Evolutionary conservation across 371 early-diverging fungal genomes (phyloP).

Genomic region (Rhizopus microsporus): DNA sequence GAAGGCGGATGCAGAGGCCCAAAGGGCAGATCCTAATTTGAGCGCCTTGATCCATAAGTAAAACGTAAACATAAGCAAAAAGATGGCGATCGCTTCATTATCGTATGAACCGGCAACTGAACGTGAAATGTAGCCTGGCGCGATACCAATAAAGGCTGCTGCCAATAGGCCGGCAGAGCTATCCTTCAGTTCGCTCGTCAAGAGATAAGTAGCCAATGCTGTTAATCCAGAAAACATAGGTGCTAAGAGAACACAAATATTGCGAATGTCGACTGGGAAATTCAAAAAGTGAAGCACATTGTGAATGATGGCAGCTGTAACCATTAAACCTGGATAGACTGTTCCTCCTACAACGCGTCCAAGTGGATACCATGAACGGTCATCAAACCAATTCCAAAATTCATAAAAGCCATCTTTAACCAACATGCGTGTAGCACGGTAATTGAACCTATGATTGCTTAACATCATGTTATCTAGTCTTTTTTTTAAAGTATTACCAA

Average conservation of each 20-base stretch:
- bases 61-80: constrained; percentile 95
- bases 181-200: constrained; percentile 90
- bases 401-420: constrained; percentile 95
- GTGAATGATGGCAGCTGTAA: constrained; percentile 96
- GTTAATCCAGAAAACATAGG: constrained; percentile 96
- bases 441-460: constrained; percentile 83
- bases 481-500: constrained; percentile 54
- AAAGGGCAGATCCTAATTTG: constrained; percentile 89
- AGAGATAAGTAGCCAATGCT: constrained; percentile 89
- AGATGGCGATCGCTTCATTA: constrained; percentile 99
- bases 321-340: constrained; percentile 97
- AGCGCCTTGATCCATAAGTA: constrained; percentile 96
- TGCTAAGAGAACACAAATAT: constrained; percentile 96
- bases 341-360: constrained; percentile 99
- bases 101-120: constrained; percentile 99
- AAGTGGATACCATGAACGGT: constrained; percentile 97
- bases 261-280: constrained; percentile 96
- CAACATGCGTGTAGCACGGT: constrained; percentile 95
- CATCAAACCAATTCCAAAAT: constrained; percentile 99
- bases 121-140: constrained; percentile 98
- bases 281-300: constrained; percentile 85
- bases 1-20: constrained; percentile 83
- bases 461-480: not conserved
- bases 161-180: constrained; percentile 93
- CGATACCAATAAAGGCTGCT: constrained; percentile 96